These are phyloP conservation scores for Candida vaughaniae DNA, from an alignment of 805 yeast species.

Conservation along the genomic window DNA sequence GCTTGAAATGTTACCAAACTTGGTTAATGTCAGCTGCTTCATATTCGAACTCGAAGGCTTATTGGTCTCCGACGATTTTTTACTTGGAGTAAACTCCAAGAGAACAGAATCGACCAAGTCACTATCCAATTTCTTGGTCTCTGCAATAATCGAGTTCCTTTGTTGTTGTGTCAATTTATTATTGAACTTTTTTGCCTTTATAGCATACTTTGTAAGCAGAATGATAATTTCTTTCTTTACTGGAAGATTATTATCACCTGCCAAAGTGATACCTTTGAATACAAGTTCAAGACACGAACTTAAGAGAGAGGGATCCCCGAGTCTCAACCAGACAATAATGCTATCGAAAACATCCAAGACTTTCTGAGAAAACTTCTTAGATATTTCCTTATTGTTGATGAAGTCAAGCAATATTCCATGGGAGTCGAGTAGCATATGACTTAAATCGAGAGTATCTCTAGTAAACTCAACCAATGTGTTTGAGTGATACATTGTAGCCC, in stretches of 20 bases:
- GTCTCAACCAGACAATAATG: conserved; percentile 76
- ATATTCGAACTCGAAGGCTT: background rate
- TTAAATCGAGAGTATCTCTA: conserved; percentile 78
- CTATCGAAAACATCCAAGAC: conserved; percentile 62
- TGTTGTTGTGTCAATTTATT: conserved; percentile 71
- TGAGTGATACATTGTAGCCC: conserved; percentile 69
- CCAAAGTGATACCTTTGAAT: conserved; percentile 62
- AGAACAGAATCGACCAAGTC: conserved; percentile 53
- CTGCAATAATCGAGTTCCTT: conserved; percentile 57
- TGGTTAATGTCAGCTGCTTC: conserved; percentile 34
- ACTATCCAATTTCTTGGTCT: conserved; percentile 57
- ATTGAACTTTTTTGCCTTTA: conserved; percentile 63
- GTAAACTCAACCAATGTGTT: conserved; percentile 73
- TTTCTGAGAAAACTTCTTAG: conserved; percentile 21
- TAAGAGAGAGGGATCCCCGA: conserved; percentile 75
- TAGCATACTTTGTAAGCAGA: conserved; percentile 61
- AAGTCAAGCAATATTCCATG: conserved; percentile 25
- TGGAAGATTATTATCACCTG: conserved; percentile 50
- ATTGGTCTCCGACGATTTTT: background rate
- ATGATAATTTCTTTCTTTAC: conserved; percentile 55
- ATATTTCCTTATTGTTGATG: conserved; percentile 5
- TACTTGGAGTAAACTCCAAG: conserved; percentile 23
- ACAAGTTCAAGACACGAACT: conserved; percentile 72
- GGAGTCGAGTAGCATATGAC: conserved; percentile 66
- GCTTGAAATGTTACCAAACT: conserved; percentile 32